Base-by-base conservation (phyloP, 1,139 yeast species). In the Blastobotrys apis region DNA sequence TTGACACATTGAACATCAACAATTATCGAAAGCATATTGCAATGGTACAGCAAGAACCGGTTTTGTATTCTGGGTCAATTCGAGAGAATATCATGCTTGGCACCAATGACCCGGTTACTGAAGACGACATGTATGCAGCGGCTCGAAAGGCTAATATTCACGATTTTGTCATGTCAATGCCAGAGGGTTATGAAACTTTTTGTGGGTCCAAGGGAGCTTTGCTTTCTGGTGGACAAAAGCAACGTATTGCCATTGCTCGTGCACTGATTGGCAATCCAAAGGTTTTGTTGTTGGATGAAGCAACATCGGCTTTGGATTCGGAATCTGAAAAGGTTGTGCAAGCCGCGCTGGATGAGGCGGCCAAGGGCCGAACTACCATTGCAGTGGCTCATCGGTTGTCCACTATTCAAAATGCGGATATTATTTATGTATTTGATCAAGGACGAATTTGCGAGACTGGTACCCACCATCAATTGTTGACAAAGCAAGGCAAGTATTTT, bases 331-430 rank as follows among this genome's bases (percentile, higher is more conserved):
- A 84, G 58, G 78, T 84, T 2, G 94, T 88, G 40, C 82, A 80
- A 57, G 66, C 69, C 38, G 81, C 85, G 0, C 60, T 80, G 47
- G 78, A 75, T 49, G 73, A 77, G 49, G 71, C 71, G 15, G 76
- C 83, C 43, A 78, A 82, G 34, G 85, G 84, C 26, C 73, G 85
- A 67, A 87, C 96, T 0, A 88, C 94, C 1, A 83, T 88, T 30
- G 85, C 95, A 1, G 85, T 88, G 56, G 96, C 96, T 0, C 97
- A 88, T 65, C 73, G 97, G 56, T 71, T 84, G 66, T 86, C 96
- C 0, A 88, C 95, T 0, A 84, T 92, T 29, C 87, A 94, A 33
- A 85, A 90, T 59, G 97, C 97, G 1, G 97, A 90, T 63, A 74
- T 95, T 55, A 75, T 90, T 44, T 85, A 92, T 47, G 97, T 90